A percentile compares a stretch with the other conserved stretches of the same genome.
phyloP scores from a whole-genome alignment of 1,284 basidiomycete species.

The Coriolopsis trogii region DNA sequence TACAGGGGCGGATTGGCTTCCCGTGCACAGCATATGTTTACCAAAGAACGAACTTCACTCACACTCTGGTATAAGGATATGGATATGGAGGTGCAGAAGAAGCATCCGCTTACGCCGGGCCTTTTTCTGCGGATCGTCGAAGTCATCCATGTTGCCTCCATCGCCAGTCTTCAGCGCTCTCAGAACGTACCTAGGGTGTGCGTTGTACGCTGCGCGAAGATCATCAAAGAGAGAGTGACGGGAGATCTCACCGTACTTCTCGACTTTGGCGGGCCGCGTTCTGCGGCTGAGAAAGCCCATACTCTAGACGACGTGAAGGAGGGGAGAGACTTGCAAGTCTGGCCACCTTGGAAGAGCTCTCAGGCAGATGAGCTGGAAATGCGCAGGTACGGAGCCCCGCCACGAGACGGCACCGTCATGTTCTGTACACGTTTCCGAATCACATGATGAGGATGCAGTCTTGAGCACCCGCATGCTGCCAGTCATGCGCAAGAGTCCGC shows the following conservation, averaged over 20 bases:
- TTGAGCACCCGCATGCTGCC: too few relatives aligned
- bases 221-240: conserved; percentile 5
- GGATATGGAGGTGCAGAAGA: conserved; percentile 26
- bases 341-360: conserved; percentile 29
- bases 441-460: too few relatives aligned
- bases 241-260: conserved; percentile 23
- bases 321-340: conserved; percentile 25
- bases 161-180: conserved; percentile 21
- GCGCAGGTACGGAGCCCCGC: conserved; percentile 3
- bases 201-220: conserved; percentile 22
- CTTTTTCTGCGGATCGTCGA: conserved; percentile 25
- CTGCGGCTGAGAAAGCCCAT: conserved; percentile 14
- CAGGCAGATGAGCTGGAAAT: conserved; percentile 2
- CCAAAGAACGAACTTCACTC: conserved; percentile 44
- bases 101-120: conserved; percentile 21
- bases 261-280: conserved; percentile 23
- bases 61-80: conserved; percentile 53
- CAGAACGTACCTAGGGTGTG: conserved; percentile 24
- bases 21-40: conserved; percentile 43
- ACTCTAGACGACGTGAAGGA: conserved; percentile 23
- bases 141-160: conserved; percentile 21
- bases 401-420: conserved; percentile 2
- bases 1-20: conserved; percentile 54
- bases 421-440: conserved; percentile 13
- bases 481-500: too few relatives aligned